Evolutionary conservation across 345 rosid genomes (phyloP).

Genomic region (Populus euphratica): DNA sequence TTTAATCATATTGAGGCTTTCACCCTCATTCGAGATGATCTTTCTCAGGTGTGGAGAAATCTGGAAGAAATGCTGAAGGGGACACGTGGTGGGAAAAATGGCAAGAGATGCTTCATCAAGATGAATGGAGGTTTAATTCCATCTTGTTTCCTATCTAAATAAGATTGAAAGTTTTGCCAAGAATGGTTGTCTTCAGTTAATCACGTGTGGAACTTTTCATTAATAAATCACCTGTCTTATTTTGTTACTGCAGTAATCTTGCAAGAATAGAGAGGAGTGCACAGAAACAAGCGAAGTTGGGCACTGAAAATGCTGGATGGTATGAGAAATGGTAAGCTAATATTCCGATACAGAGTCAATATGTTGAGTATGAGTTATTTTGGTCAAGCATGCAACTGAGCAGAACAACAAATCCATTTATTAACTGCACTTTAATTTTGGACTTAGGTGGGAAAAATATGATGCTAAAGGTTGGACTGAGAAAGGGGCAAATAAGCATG

Average conservation of each 20-base stretch:
- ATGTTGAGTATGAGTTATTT: not conserved
- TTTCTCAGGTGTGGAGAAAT: slow-evolving; percentile 86
- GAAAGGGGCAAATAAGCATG: slow-evolving; percentile 97
- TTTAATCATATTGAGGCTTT: not conserved
- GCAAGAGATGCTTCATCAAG: slow-evolving; percentile 97
- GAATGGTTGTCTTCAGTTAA: not conserved
- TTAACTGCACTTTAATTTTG: slow-evolving; percentile 10
- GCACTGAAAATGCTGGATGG: slow-evolving; percentile 97
- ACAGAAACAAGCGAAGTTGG: slow-evolving; percentile 95
- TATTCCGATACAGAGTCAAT: slow-evolving; percentile 7
- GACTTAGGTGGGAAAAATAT: slow-evolving; percentile 95
- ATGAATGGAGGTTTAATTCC: slow-evolving; percentile 84
- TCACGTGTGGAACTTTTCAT: not conserved
- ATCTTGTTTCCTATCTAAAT: not conserved
- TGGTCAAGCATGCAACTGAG: slow-evolving; percentile 2
- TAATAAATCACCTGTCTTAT: not conserved
- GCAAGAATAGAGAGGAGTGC: slow-evolving; percentile 99
- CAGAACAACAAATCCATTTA: not conserved
- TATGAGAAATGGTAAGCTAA: slow-evolving; percentile 86
- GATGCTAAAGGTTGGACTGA: slow-evolving; percentile 99
- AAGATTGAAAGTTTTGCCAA: not conserved
- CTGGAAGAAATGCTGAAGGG: slow-evolving; percentile 91
- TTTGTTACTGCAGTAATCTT: slow-evolving; percentile 61
- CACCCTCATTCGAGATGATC: slow-evolving; percentile 18
- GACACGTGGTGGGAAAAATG: slow-evolving; percentile 99